Evolutionary conservation across 1,284 basidiomycete genomes (phyloP), one percentile per base, ranked within the genome.

Genomic region (Cryptococcus sp.): DNA sequence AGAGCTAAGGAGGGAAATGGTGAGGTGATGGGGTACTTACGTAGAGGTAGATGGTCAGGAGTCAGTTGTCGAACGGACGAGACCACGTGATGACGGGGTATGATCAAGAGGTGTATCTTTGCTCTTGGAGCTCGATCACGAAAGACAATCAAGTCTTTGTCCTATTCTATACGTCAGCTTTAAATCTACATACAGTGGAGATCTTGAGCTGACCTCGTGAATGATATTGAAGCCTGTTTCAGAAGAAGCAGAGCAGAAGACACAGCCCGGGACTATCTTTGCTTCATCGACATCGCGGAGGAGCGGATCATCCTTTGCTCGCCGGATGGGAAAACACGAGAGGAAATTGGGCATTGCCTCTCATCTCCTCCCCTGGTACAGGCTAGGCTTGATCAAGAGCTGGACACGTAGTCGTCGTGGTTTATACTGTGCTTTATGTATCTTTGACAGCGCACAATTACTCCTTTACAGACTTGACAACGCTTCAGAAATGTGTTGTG

Each of bases 111-210:
- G 72, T 90, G 89, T 44, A 84, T 78, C 43, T 73, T 65, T 20
- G 87, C 82, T 2, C 85, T 83, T 6, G 88, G 87, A 40, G 79
- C 82, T 29, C 82, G 80, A 73, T 90, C 88, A 44, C 74, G 73
- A 66, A 90, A 89, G 16, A 84, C 87, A 15, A 87, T 78, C 61
- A 85, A 84, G 3, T 75, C 62, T 1, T 83, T 81, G 65, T 87
- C 82, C 86, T 52, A 10, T 29, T 10, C 20, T 13, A 19, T 19
- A 39, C 11, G 37, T 46, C 58, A 46, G 37, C 39, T 44, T 49
- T 15, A 26, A 23, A 15, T 23, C 46, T 34, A 34, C 29, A 13
- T 10, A 5, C 8, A 34, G 26, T 10, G 10, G 5, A 34, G 13
- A 10, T 10, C 2, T 10, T 34, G 29, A 5, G 29, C 76, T 55